Base-by-base conservation (phyloP, 202 grass and related monocot genomes). In the Panicum hallii region DNA sequence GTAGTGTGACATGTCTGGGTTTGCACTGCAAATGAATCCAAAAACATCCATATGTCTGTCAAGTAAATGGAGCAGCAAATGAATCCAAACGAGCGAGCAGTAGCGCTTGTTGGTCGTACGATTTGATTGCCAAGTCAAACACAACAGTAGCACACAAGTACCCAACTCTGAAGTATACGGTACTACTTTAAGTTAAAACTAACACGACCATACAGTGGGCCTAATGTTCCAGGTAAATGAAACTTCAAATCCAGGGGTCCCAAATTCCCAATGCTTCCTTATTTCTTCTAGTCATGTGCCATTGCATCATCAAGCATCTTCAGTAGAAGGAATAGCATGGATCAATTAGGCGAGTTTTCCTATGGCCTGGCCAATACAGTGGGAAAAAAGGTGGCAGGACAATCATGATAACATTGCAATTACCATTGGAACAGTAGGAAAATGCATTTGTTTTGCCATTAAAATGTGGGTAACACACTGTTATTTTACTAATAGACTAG, bases 301-400 rank as follows among this genome's bases (percentile, higher is more conserved):
- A 70, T 47, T 70, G 67, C 67, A 70, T 23, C 67, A 47, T 26
- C 67, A 45, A 22, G 11, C 67, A 26, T 70, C 67, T 44, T 8
- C 36, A 67, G 15, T 41, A 42, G 0, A 67, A 66, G 42, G 34
- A 67, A 67, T 9, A 67, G 6, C 15, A 8, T 67, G 63, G 63
- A 67, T 67, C 34, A 9, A 67, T 67, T 67, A 41, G 63, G 34
- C 34, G 41, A 41, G 16, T 8, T 67, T 41, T 17, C 5, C 5
- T 64, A 6, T 4, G 12, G 47, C 10, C 13, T 38, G 36, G 36
- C 36, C 8, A 16, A 9, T 5, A 66, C 5, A 0, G 32, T 16
- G 34, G 15, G 2, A 36, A 38, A 65, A 65, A 19, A 67, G 4
- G 64, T 40, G 36, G 7, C 64, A 17, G 14, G 34, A 17, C 58